Base-by-base conservation (phyloP, 768 basidiomycete genomes). In the Lactarius deliciosus region DNA sequence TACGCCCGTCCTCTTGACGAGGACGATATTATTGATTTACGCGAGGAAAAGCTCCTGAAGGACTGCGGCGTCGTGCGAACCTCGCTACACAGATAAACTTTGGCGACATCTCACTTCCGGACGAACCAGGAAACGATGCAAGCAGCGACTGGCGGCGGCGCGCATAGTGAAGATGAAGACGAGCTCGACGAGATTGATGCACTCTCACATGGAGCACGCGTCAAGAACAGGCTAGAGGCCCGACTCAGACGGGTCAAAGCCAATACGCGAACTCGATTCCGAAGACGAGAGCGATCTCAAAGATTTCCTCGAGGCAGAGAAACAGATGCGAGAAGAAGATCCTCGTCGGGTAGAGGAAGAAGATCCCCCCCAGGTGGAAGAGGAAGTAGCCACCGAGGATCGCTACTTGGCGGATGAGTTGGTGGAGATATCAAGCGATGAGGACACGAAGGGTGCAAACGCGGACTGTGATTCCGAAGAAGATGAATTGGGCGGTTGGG, bases 11-110 rank as follows among this genome's bases (percentile, higher is more conserved):
- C 82, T 54, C 77, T 91, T 45, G 89, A 90, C 70, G 87, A 92
- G 72, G 91, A 93, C 75, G 91, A 94, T 74, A 87, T 92, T 56
- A 80, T 93, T 38, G 88, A 92, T 72, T 77, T 94, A 3, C 77
- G 79, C 63, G 86, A 84, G 13, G 83, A 81, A 13, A 75, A 82
- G 67, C 79, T 93, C 50, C 78, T 90, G 65, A 85, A 84, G 71
- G 89, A 93, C 74, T 83, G 89, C 65, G 91, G 91, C 2, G 82
- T 90, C 4, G 77, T 90, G 50, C 82, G 84, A 70, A 72, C 18
- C 75, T 79, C 18, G 72, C 76, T 28, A 75, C 75, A 58, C 79
- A 76, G 41, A 81, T 79, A 69, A 74, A 79, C 13, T 82, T 90
- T 71, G 89, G 89, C 5, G 78, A 78, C 63, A 79, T 88, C 69